A percentile compares a stretch with the other conserved stretches of the same genome.
Evolutionary conservation across 192 early-diverging fungal genomes (phyloP).

Genomic region (Backusella australiensis): DNA sequence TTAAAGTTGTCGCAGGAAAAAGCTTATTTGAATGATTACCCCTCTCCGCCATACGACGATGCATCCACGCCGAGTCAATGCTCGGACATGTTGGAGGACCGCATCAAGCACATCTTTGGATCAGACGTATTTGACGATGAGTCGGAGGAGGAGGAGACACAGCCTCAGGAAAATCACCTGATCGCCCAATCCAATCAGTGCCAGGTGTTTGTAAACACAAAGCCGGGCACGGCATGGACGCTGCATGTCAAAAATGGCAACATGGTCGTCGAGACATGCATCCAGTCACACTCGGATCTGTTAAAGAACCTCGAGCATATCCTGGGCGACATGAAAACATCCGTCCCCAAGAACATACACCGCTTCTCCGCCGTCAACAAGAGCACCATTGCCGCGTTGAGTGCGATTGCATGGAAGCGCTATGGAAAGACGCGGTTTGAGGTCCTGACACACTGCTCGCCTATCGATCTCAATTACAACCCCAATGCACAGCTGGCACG

Average conservation of each 20-base stretch:
- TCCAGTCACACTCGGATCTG: conserved; percentile 1
- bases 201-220: background rate
- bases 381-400: background rate
- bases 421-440: conserved; percentile 4
- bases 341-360: background rate
- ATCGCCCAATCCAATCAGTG: background rate
- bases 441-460: background rate
- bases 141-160: background rate
- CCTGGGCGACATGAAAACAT: background rate
- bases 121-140: background rate
- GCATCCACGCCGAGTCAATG: background rate
- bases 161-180: background rate
- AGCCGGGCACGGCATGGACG: background rate
- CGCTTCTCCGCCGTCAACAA: background rate
- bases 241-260: conserved; percentile 6
- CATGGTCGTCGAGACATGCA: background rate
- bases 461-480: background rate
- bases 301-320: background rate
- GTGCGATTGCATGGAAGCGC: background rate
- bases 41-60: background rate
- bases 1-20: background rate
- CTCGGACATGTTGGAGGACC: too few species aligned
- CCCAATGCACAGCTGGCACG: background rate
- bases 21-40: background rate
- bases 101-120: background rate